A percentile compares a stretch with the other conserved stretches of the same genome.
These are phyloP conservation scores for Solanum tarapatanum DNA, from an alignment of 257 asterid species.

Conservation along the genomic window DNA sequence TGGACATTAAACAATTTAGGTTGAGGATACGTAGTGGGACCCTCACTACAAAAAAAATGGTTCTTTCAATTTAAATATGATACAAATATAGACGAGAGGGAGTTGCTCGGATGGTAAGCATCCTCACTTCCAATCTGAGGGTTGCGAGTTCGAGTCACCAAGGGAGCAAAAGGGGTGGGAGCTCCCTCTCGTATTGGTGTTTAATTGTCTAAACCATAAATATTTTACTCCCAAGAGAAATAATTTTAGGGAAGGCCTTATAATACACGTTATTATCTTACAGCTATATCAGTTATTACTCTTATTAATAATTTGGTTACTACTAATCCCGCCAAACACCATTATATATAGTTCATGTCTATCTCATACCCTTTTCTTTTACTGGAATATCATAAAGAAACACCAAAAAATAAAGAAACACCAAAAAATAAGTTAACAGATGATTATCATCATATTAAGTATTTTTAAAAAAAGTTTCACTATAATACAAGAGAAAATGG, in stretches of 20 bases:
- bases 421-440: background rate
- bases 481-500: too few species aligned
- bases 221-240: background rate
- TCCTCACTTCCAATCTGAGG: too few species aligned
- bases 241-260: background rate
- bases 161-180: too few species aligned
- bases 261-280: background rate
- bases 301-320: background rate
- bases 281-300: background rate
- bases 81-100: background rate
- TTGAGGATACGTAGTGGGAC: background rate
- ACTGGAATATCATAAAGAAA: too few species aligned
- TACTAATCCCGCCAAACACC: background rate
- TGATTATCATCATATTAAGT: background rate
- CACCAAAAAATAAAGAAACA: background rate
- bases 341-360: background rate
- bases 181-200: background rate
- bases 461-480: too few species aligned
- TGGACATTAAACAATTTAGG: background rate
- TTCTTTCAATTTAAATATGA: background rate
- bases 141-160: too few species aligned
- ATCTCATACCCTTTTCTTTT: background rate
- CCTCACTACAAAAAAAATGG: background rate
- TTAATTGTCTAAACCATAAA: background rate
- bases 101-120: too few species aligned